Percentiles rank a stretch among this genome's conserved stretches.
Evolutionary conservation across 306 rosid genomes (phyloP).

Genomic region (Leucaena leucocephala): DNA sequence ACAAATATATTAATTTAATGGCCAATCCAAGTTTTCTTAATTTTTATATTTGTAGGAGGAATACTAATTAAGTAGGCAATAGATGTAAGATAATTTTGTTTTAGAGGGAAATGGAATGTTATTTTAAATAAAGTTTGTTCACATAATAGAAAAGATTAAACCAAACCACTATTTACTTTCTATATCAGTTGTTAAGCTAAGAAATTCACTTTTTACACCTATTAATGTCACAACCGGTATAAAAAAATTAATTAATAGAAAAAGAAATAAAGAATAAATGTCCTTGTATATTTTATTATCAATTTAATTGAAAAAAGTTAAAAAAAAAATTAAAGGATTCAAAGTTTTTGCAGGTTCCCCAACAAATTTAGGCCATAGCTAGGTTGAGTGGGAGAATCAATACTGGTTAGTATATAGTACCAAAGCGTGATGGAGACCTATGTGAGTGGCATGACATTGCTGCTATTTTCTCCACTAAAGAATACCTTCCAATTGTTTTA

Average conservation of each 20-base stretch:
- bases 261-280: neutral
- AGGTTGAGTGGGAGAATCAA: slow-evolving; percentile 32
- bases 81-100: neutral
- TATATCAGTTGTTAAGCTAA: too few species aligned
- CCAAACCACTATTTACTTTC: too few species aligned
- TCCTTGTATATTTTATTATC: neutral
- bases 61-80: neutral
- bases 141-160: neutral
- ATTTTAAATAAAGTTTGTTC: neutral
- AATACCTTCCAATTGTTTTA: neutral
- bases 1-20: neutral
- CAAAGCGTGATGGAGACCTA: slow-evolving; percentile 21
- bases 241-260: too few species aligned
- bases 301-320: neutral
- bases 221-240: too few species aligned
- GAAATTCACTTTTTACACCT: too few species aligned
- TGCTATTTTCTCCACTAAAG: slow-evolving; percentile 25
- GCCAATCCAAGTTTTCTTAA: neutral
- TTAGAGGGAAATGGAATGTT: neutral
- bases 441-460: slow-evolving; percentile 7
- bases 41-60: neutral
- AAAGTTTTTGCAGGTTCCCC: slow-evolving; percentile 22
- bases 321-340: neutral
- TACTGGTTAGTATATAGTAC: slow-evolving; percentile 3
- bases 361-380: slow-evolving; percentile 24